Evolutionary conservation across 129 eudicot species (phyloP).

Genomic region (Artemisia annua): DNA sequence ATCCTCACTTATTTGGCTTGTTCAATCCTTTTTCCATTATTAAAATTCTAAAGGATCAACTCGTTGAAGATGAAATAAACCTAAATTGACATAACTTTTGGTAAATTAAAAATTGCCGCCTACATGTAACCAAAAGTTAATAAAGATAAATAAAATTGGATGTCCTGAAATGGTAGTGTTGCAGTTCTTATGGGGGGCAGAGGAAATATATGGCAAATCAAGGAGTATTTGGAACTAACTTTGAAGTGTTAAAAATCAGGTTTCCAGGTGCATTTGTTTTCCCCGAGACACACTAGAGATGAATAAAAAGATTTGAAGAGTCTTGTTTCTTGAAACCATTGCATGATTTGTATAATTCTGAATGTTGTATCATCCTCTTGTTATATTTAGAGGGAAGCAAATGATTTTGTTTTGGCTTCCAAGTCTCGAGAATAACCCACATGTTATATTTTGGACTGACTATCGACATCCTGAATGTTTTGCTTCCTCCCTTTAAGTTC

Average conservation of each 20-base stretch:
- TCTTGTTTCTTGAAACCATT: conserved; percentile 21
- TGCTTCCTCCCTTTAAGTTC: not conserved
- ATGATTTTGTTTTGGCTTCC: conserved; percentile 16
- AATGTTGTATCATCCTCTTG: conserved; percentile 10
- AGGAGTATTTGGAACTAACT: not conserved
- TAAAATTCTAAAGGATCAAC: too few relatives aligned
- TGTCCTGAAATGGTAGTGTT: not conserved
- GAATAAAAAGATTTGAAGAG: conserved; percentile 45
- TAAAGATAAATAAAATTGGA: not conserved
- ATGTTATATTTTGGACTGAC: not conserved
- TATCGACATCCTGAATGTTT: not conserved
- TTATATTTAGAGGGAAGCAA: conserved; percentile 15
- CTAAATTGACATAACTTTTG: too few relatives aligned
- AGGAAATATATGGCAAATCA: not conserved
- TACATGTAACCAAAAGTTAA: not conserved
- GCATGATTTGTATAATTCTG: conserved; percentile 28
- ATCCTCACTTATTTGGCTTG: too few relatives aligned
- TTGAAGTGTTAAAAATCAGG: conserved; percentile 26
- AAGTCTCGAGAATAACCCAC: conserved; percentile 14
- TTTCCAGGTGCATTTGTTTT: conserved; percentile 39
- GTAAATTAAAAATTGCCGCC: not conserved
- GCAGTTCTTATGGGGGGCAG: conserved; percentile 12
- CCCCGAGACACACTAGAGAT: conserved; percentile 30
- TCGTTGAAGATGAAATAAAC: too few relatives aligned
- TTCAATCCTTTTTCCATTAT: too few relatives aligned